phyloP scores from a whole-genome alignment of 441 rosid species.

The Brassica hybrid region DNA sequence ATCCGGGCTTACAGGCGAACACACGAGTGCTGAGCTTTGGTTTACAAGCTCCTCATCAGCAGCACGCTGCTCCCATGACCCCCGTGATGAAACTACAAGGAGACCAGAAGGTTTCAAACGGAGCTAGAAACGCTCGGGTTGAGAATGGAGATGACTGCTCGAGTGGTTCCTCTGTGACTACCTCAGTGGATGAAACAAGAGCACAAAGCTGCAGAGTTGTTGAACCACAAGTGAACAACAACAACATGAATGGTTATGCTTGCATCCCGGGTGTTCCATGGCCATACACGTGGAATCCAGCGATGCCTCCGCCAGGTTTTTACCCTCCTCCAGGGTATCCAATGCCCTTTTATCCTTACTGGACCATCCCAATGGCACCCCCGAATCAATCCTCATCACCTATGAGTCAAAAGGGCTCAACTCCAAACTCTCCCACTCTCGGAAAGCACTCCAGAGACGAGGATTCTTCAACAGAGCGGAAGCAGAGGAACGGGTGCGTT shows the following conservation, averaged over 20 bases:
- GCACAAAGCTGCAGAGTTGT: constrained; percentile 34
- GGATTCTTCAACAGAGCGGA: constrained; percentile 40
- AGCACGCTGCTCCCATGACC: constrained; percentile 54
- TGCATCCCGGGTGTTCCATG: constrained; percentile 77
- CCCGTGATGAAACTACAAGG: constrained; percentile 51
- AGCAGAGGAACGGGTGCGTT: constrained; percentile 39
- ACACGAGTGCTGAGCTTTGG: constrained; percentile 75
- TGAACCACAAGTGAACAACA: constrained; percentile 40
- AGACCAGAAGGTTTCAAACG: constrained; percentile 53
- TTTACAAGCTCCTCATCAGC: constrained; percentile 49
- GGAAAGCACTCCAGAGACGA: constrained; percentile 81
- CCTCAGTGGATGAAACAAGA: constrained; percentile 53
- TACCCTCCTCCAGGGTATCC: constrained; percentile 68
- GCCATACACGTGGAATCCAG: constrained; percentile 79
- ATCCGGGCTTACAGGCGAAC: constrained; percentile 54
- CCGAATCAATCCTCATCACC: constrained; percentile 56
- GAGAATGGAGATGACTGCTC: constrained; percentile 72
- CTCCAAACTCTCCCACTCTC: constrained; percentile 45
- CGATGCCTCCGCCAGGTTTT: constrained; percentile 60
- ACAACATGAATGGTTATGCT: constrained; percentile 62
- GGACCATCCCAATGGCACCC: constrained; percentile 60
- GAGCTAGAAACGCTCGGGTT: constrained; percentile 48
- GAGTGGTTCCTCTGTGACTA: constrained; percentile 63
- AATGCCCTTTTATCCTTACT: constrained; percentile 64
- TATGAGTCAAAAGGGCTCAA: constrained; percentile 45